Evolutionary conservation across 805 yeast genomes (phyloP), one percentile per base, ranked within the genome.

Genomic region (Phaffomyces opuntiae): DNA sequence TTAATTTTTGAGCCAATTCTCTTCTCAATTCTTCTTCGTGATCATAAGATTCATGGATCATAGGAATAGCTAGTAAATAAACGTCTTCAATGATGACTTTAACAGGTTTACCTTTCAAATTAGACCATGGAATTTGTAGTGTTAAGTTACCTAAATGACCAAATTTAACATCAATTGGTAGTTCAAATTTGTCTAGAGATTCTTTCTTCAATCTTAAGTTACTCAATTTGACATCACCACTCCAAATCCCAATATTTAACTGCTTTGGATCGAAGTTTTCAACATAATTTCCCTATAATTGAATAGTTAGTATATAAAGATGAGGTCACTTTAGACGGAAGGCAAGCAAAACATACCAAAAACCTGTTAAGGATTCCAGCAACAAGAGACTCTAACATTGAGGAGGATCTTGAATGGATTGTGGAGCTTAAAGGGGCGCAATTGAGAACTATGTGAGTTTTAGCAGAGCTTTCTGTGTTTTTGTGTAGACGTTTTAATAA

Each of bases 231-330:
- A 90, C 98, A 69, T 93, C 98, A 34, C 99, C 99, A 57, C 89
- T 80, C 96, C 98, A 90, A 32, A 93, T 89, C 6, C 98, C 99
- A 45, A 93, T 90, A 56, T 93, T 90, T 57, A 93, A 69, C 60
- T 93, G 96, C 54, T 86, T 87, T 16, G 98, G 89, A 67, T 93
- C 99, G 64, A 93, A 93, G 65, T 95, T 87, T 66, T 95, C 96
- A 41, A 91, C 89, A 63, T 89, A 88, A 29, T 79, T 72, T 2
- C 88, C 88, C 55, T 62, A 26, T 14, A 7, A 1, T 7, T 26
- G 39, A 24, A n/a, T 21, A 25, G 45, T 47, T 44, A 43, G 34
- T 38, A 35, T 19, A 35, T 9, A 4, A 1, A 33, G 17, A 33
- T 38, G 9, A n/a, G 16, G 16, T 16, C 19, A 17, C 31, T 13